phyloP scores from a whole-genome alignment of 2,329 filamentous ascomycete species.

The Fusarium nodosum region DNA sequence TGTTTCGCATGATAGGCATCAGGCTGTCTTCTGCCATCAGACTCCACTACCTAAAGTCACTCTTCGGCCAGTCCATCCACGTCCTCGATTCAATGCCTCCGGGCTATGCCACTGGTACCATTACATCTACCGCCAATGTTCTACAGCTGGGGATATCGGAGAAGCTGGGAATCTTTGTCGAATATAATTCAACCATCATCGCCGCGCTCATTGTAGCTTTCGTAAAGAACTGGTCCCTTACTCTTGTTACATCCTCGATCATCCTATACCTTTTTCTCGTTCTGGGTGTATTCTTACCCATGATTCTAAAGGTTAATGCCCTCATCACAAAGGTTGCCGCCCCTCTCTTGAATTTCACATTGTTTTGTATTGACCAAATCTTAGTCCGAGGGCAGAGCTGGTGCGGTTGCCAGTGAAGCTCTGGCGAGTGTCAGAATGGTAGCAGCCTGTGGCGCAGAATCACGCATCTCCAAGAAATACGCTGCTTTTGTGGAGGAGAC shows the following conservation, averaged over 20 bases:
- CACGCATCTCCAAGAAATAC: constrained; percentile 67
- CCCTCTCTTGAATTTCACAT: neutral
- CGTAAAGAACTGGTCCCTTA: constrained; percentile 69
- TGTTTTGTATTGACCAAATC: constrained; percentile 13
- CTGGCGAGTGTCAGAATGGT: constrained; percentile 73
- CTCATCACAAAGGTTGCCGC: constrained; percentile 57
- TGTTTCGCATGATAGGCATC: constrained; percentile 72
- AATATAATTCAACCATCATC: constrained; percentile 67
- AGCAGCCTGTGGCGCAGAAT: constrained; percentile 72
- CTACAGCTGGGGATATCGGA: constrained; percentile 76
- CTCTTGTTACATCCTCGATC: constrained; percentile 69
- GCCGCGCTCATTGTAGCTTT: constrained; percentile 69
- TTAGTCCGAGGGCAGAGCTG: constrained; percentile 68
- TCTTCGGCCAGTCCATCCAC: constrained; percentile 76
- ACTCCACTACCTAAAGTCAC: constrained; percentile 72
- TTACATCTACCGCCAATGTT: constrained; percentile 73
- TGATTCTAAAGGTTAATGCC: constrained; percentile 67
- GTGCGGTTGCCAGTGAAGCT: constrained; percentile 72
- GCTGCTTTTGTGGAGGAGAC: constrained; percentile 68
- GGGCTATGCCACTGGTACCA: constrained; percentile 72
- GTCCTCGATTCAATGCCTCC: constrained; percentile 76
- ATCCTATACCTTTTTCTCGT: constrained; percentile 68
- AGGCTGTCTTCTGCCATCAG: constrained; percentile 72
- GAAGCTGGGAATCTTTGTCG: constrained; percentile 71
- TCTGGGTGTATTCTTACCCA: constrained; percentile 64